Base-by-base conservation (phyloP, 371 early-diverging fungal species). In the Haplosporangium sp. region DNA sequence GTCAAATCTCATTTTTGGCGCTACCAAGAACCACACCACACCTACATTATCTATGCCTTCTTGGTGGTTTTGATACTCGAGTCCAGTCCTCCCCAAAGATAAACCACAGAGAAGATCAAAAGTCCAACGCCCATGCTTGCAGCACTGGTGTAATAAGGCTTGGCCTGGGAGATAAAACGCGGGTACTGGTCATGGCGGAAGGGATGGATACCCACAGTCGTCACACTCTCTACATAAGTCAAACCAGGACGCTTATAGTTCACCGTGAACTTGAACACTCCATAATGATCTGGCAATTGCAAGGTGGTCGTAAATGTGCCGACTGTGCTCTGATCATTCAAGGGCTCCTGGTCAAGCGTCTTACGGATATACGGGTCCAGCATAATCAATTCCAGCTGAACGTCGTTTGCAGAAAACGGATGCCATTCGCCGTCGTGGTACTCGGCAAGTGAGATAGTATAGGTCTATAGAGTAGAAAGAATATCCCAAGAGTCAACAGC, bases 111-210 rank as follows among this genome's bases (percentile, higher is more conserved):
- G 62, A 98, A 93, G 45, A 93, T 84, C 61, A 97, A 80, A 74
- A 96, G 95, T n/a, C 91, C 95, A 47, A 88, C 85, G 42, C 90
- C 87, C 93, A 95, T 92, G 59, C 92, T 93, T 21, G 89, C 90
- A 7, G 92, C 90, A 51, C 93, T 89, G n/a, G 89, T 89, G 80
- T 99, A 99, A 81, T 99, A 98, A 48, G 98, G 98, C 75, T 88
- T 95, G 21, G 98, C 99, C 20, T 91, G 91, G 6, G 90, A 73
- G 67, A 98, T 84, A 89, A 93, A 98, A 55, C 99, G 89, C 48
- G 95, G 95, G 80, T 96, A 97, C 83, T 96, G 96, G 81, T 99
- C 93, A 73, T 98, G 98, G 61, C 95, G 84, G 85, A 92, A 95
- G 7, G 96, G 99, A 55, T 93, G 87, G 62, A 98, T 90, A 40